Evolutionary conservation across 306 rosid species (phyloP).

Genomic region (Quercus suber): DNA sequence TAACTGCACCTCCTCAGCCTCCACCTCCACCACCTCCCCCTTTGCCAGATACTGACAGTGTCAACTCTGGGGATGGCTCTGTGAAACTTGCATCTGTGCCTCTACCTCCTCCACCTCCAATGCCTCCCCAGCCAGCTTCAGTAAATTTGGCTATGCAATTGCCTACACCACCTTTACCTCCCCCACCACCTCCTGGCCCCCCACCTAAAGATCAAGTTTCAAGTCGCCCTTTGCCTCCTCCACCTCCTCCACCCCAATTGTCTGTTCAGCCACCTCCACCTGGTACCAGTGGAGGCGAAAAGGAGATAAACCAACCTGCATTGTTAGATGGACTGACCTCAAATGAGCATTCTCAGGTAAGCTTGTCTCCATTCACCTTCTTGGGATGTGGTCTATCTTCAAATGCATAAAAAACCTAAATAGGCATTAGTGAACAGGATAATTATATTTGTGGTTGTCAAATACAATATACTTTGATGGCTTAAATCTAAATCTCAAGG

Average conservation of each 20-base stretch:
- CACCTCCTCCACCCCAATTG: constrained; percentile 74
- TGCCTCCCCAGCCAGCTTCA: constrained; percentile 79
- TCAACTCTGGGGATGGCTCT: constrained; percentile 55
- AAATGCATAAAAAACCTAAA: constrained; percentile 5
- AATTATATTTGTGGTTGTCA: not conserved
- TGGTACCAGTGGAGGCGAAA: constrained; percentile 56
- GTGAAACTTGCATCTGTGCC: constrained; percentile 73
- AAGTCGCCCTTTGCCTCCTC: constrained; percentile 57
- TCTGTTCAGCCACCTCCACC: constrained; percentile 66
- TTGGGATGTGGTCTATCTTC: constrained; percentile 13
- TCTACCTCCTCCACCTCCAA: constrained; percentile 96
- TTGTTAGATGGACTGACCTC: constrained; percentile 50
- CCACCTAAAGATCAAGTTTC: constrained; percentile 72
- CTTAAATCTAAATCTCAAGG: constrained; percentile 6
- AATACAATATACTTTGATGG: constrained; percentile 6
- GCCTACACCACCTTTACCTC: constrained; percentile 87
- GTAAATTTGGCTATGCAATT: constrained; percentile 52
- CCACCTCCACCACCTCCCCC: constrained; percentile 67
- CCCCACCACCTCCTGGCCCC: constrained; percentile 99
- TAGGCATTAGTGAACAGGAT: not conserved
- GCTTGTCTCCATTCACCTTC: constrained; percentile 7
- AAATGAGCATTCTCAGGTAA: constrained; percentile 66
- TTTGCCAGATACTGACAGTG: constrained; percentile 46
- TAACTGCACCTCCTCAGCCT: constrained; percentile 65
- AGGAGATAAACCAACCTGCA: constrained; percentile 54